Percentiles rank a stretch among this genome's conserved stretches.
phyloP scores from a whole-genome alignment of 2,329 filamentous ascomycete species.

The Microcyclospora pomicola region DNA sequence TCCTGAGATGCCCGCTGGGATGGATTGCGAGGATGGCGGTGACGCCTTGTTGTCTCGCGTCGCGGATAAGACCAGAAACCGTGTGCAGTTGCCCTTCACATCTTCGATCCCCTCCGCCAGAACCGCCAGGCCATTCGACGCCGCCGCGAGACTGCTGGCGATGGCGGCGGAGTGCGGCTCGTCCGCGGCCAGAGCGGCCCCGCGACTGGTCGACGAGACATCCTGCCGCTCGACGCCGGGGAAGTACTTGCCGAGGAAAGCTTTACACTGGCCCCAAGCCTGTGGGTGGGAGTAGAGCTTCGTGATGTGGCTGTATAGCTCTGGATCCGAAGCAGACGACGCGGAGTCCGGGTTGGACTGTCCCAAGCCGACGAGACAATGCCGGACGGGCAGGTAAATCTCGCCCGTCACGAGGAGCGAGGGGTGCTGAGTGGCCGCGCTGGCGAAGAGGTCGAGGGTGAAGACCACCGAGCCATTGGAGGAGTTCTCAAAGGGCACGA shows the following conservation, averaged over 20 bases:
- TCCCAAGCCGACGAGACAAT: constrained; percentile 61
- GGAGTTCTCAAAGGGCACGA: constrained; percentile 92
- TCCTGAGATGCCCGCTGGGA: too few species aligned
- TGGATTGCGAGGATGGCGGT: too few species aligned
- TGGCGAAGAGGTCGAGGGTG: constrained; percentile 78
- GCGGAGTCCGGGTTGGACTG: not conserved
- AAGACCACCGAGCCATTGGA: constrained; percentile 86
- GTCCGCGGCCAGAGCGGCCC: constrained; percentile 58
- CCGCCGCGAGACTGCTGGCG: constrained; percentile 59
- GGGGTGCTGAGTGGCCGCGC: constrained; percentile 49
- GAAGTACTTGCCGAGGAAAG: constrained; percentile 57
- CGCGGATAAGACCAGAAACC: constrained; percentile 53
- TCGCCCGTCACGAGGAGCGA: constrained; percentile 69
- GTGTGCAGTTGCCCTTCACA: constrained; percentile 58
- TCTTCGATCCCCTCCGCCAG: constrained; percentile 61
- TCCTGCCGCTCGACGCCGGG: constrained; percentile 68
- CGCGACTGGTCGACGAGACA: constrained; percentile 71
- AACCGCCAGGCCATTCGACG: constrained; percentile 52
- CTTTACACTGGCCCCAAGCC: constrained; percentile 80
- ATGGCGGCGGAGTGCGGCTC: constrained; percentile 57
- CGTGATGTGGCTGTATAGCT: constrained; percentile 47
- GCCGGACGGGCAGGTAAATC: constrained; percentile 74
- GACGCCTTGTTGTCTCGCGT: too few species aligned
- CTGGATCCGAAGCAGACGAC: constrained; percentile 23
- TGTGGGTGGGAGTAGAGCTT: constrained; percentile 88